phyloP scores from a whole-genome alignment of 2,329 filamentous ascomycete genomes.

The Fonsecaea erecta region DNA sequence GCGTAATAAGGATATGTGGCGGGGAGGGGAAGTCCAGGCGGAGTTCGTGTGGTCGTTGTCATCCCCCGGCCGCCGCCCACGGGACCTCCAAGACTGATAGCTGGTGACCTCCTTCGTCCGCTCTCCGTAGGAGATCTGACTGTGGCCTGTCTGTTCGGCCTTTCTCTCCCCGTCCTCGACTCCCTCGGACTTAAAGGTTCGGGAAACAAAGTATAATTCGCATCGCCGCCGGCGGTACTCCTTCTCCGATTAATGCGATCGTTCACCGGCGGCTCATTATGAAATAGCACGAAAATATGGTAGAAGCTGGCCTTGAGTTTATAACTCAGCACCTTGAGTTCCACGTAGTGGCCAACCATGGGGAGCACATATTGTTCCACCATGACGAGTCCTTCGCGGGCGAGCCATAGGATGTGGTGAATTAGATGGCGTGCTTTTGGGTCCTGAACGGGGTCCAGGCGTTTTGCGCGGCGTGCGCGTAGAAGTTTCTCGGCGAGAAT shows the following conservation, averaged over 20 bases:
- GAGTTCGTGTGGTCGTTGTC: conserved; percentile 48
- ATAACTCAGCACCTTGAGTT: conserved; percentile 85
- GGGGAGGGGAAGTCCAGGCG: conserved; percentile 29
- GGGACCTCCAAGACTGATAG: conserved; percentile 62
- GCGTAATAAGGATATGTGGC: conserved; percentile 23
- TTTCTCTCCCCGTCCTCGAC: conserved; percentile 15
- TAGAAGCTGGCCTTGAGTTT: conserved; percentile 94
- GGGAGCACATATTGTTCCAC: conserved; percentile 85
- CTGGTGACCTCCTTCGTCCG: conserved; percentile 51
- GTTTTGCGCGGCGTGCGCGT: conserved; percentile 79
- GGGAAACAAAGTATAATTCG: conserved; percentile 33
- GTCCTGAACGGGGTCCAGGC: conserved; percentile 76
- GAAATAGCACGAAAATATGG: conserved; percentile 94
- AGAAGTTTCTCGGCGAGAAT: conserved; percentile 84
- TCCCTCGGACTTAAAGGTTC: conserved; percentile 36
- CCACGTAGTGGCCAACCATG: conserved; percentile 75
- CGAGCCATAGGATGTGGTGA: conserved; percentile 92
- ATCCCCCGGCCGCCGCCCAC: conserved; percentile 44
- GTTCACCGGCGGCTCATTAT: conserved; percentile 82
- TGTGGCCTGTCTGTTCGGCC: conserved; percentile 43
- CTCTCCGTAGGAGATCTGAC: conserved; percentile 47
- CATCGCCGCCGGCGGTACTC: conserved; percentile 21
- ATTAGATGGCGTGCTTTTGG: conserved; percentile 77
- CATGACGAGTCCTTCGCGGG: conserved; percentile 85
- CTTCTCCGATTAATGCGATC: conserved; percentile 45